Evolutionary conservation across 805 yeast genomes (phyloP), one percentile per base, ranked within the genome.

Genomic region (Saccharomycopsis amapae): DNA sequence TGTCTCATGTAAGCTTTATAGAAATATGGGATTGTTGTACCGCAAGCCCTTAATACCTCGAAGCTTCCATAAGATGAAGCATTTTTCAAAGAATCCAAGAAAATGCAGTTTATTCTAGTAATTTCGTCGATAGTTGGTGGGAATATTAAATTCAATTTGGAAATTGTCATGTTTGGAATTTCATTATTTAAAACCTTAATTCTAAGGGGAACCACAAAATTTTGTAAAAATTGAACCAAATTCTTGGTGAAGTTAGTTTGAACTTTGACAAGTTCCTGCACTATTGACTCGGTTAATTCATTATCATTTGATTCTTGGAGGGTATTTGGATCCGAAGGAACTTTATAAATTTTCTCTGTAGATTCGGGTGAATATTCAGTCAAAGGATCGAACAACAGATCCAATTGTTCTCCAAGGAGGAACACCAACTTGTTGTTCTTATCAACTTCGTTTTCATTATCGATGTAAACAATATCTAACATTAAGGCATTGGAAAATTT

Each of bases 91-190:
- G 93, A 77, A 54, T 84, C 94, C 51, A 84, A 73, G 48, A 86
- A 77, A 3, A 90, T 79, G 58, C 95, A 85, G 58, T 89, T 89
- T 33, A 90, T 81, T 57, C 97, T 72, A 9, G 95, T 85, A 15
- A 90, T 80, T 64, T 90, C 97, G 62, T 90, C 97, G 17, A 90
- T 83, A 0, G 97, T 90, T 1, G 97, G 97, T 2, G 97, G 97
- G 58, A 90, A 88, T 1, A 87, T 71, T 40, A 78, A 71, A 61
- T 90, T 89, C 28, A 89, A 69, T 53, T 78, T 77, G 1, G 80
- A 62, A 2, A 84, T 78, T 1, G 85, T 79, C 35, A 76, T 59
- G 9, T 70, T 70, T 3, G 72, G 67, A 4, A 79, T 61, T 33
- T 72, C 71, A 30, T 58, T 73, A 45, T 77, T 72, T 28, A 86